Conservation (phyloP, 73 alveolate species). For the Tetrahymena thermophila region DNA sequence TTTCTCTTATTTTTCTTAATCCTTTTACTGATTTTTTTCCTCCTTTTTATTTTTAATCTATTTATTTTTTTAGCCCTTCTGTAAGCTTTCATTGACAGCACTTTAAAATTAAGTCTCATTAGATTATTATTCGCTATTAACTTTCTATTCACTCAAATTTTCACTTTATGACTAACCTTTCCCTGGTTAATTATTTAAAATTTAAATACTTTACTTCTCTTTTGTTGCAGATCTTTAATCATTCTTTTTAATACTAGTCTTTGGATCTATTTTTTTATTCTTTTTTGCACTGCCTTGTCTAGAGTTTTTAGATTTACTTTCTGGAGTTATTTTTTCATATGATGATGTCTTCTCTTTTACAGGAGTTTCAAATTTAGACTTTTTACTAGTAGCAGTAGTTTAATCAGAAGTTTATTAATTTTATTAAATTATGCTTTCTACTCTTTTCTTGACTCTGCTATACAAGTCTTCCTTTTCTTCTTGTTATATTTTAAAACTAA, state of each 20-base stretch:
- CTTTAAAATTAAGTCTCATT: neutral
- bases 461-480: neutral
- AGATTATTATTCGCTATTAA: neutral
- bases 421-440: neutral
- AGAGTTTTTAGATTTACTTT: neutral
- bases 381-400: neutral
- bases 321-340: neutral
- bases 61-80: neutral
- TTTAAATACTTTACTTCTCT: neutral
- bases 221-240: neutral
- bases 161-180: neutral
- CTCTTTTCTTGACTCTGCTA: neutral
- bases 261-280: neutral
- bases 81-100: neutral
- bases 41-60: neutral
- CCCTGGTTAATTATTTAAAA: neutral
- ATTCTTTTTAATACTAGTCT: neutral
- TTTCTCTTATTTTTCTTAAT: neutral
- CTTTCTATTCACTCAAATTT: neutral
- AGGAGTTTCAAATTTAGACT: neutral
- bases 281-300: neutral
- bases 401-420: neutral
- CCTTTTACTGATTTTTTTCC: neutral
- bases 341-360: neutral
- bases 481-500: neutral